Evolutionary conservation across 345 rosid species (phyloP), one percentile per base, ranked within the genome.

Genomic region (Murraya koenigii): DNA sequence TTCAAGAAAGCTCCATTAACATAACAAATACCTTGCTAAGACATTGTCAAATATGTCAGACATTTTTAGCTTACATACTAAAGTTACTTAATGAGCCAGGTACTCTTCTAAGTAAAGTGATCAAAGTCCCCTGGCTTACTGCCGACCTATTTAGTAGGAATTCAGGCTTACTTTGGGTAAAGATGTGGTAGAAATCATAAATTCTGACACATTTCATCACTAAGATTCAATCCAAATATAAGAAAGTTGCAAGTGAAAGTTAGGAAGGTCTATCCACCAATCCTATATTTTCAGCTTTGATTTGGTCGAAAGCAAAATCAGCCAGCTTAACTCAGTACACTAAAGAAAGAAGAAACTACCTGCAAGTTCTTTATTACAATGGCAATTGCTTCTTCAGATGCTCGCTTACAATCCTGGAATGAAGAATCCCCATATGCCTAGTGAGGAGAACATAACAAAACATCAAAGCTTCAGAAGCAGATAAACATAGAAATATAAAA

Each of bases 361-460:
- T 94, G 93, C 87, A 97, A 88, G 70, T 88, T 91, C 83, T 88
- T 91, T 44, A 82, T 83, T 78, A 97, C 87, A 75, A 79, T 85
- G 49, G 88, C 86, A 82, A 97, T 81, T 70, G 96, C 97, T 87
- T 91, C 98, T 88, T 93, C 98, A 7, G 99, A 97, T 80, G 97
- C 97, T 86, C 89, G 90, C 80, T 94, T 93, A 84, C 99, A 97
- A 64, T 97, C 99, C 84, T 87, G 88, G 89, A 97, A 97, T 52
- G 99, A 94, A 65, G 99, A 89, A 83, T 94, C 97, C 59, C 99
- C 99, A 73, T 97, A 94, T 82, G 84, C 95, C 99, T 97, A 80
- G 71, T 32, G 81, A 80, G 79, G 66, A 39, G 80, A 83, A 74
- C 23, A 38, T 38, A 22, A 36, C 9, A 63, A 72, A 54, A 28